A percentile compares a stretch with the other conserved stretches of the same genome.
These are phyloP conservation scores for Erysimum cheiranthoides DNA, from an alignment of 345 rosid species.

Conservation along the genomic window DNA sequence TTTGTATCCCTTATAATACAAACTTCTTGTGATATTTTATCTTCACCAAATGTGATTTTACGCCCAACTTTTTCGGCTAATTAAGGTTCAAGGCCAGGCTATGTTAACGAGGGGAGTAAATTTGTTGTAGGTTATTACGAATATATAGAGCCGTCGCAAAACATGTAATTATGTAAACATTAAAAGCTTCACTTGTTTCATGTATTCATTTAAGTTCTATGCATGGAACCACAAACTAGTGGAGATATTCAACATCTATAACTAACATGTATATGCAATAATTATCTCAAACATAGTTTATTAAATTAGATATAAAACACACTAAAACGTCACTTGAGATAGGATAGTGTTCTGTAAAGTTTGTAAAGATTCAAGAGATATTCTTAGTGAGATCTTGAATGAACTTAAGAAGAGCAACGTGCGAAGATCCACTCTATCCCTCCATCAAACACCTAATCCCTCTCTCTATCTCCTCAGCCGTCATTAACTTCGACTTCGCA, in stretches of 20 bases:
- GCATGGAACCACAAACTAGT: not conserved
- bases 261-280: no score
- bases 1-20: no score
- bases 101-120: not conserved
- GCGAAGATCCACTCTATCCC: constrained; percentile 50
- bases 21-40: no score
- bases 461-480: constrained; percentile 44
- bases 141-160: not conserved
- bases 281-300: not conserved
- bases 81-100: not conserved
- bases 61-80: not conserved
- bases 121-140: not conserved
- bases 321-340: not conserved
- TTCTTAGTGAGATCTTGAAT: constrained; percentile 33
- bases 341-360: not conserved
- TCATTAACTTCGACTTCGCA: not conserved
- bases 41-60: no score
- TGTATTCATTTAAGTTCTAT: not conserved
- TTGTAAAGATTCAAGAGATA: not conserved
- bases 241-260: no score
- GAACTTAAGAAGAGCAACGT: constrained; percentile 19
- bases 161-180: not conserved
- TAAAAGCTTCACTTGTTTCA: not conserved
- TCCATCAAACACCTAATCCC: constrained; percentile 48
- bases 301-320: not conserved